These are phyloP conservation scores for Sicyos edulis DNA, from an alignment of 306 rosid genomes.

Conservation along the genomic window DNA sequence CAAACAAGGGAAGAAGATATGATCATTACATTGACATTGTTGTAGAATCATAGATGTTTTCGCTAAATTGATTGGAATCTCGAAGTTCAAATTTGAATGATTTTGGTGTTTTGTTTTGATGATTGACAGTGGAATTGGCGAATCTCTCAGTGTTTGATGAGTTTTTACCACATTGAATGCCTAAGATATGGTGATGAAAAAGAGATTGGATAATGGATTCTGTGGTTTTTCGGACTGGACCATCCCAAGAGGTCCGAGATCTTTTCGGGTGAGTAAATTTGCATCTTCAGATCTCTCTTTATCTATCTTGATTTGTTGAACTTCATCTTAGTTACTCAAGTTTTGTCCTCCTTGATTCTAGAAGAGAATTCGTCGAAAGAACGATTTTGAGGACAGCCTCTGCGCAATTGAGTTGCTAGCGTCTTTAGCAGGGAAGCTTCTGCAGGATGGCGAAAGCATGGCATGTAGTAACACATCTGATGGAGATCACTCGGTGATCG, in stretches of 20 bases:
- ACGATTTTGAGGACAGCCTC: constrained; percentile 37
- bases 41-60: neutral
- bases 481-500: constrained; percentile 42
- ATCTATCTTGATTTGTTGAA: constrained; percentile 17
- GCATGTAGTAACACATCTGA: constrained; percentile 69
- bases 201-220: constrained; percentile 51
- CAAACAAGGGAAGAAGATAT: no score
- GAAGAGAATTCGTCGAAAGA: constrained; percentile 56
- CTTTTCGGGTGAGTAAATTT: constrained; percentile 63
- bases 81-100: constrained; percentile 20
- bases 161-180: constrained; percentile 37
- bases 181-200: constrained; percentile 78
- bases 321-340: constrained; percentile 19
- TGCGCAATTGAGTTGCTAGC: constrained; percentile 82
- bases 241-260: constrained; percentile 74
- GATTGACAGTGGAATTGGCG: constrained; percentile 37
- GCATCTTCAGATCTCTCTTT: constrained; percentile 13
- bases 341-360: constrained; percentile 37
- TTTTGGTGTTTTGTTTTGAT: constrained; percentile 17
- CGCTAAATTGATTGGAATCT: neutral
- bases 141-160: constrained; percentile 41
- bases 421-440: constrained; percentile 80
- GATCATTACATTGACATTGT: constrained; percentile 2
- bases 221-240: constrained; percentile 58
- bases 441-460: constrained; percentile 81